Conservation (phyloP, 1,139 yeast genomes). For the Suhomyces choctaworum region DNA sequence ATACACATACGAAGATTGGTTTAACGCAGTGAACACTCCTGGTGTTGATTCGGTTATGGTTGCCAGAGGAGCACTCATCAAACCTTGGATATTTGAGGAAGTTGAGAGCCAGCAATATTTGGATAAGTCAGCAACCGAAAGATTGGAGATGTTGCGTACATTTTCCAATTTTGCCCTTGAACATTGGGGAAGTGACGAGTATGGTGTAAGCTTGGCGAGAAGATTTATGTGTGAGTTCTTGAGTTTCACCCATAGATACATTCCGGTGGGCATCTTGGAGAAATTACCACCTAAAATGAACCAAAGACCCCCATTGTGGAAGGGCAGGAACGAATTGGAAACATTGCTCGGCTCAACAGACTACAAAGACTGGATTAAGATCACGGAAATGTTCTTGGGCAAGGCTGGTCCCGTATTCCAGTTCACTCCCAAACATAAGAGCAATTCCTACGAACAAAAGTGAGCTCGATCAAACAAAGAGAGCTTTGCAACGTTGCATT, state of each 20-base stretch:
- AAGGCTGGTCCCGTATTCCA: slow-evolving; percentile 73
- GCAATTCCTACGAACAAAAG: slow-evolving; percentile 62
- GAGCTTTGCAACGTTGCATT: no score
- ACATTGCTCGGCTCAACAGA: slow-evolving; percentile 83
- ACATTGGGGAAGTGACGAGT: slow-evolving; percentile 98
- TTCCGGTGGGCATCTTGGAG: slow-evolving; percentile 92
- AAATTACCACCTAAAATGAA: slow-evolving; percentile 84
- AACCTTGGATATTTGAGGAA: slow-evolving; percentile 99
- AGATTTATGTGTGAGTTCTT: slow-evolving; percentile 92
- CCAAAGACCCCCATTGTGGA: slow-evolving; percentile 93
- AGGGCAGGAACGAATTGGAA: slow-evolving; percentile 91
- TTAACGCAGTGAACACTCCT: slow-evolving; percentile 63
- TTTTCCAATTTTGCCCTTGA: slow-evolving; percentile 82
- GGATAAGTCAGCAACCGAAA: slow-evolving; percentile 87
- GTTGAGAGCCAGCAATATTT: slow-evolving; percentile 83
- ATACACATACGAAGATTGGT: slow-evolving; percentile 86
- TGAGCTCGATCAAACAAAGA: no score
- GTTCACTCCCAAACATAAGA: slow-evolving; percentile 91
- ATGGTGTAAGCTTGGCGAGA: slow-evolving; percentile 85
- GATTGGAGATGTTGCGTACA: slow-evolving; percentile 69
- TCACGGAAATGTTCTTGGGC: slow-evolving; percentile 95
- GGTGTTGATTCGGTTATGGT: slow-evolving; percentile 95
- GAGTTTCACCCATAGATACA: slow-evolving; percentile 90
- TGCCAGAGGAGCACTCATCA: slow-evolving; percentile 95
- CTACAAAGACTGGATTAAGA: slow-evolving; percentile 92